phyloP scores from a whole-genome alignment of 139 green algal genomes.

The Chlamydomonas incerta region DNA sequence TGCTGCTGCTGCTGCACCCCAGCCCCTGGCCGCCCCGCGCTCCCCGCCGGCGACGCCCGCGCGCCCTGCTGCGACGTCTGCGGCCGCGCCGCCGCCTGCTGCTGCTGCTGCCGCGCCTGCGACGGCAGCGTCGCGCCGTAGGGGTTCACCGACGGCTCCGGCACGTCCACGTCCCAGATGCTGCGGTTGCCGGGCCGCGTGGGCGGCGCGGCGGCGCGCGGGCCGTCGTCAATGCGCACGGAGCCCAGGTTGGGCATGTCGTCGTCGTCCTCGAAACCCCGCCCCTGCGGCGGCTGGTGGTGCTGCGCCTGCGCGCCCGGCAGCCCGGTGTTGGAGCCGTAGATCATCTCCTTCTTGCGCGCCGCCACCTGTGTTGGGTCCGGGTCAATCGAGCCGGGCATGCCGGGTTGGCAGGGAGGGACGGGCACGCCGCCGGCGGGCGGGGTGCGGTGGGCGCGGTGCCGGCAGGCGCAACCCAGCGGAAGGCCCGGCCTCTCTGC shows the following conservation, averaged over 20 bases:
- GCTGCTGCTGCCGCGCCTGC: slow-evolving; percentile 32
- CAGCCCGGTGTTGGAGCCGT: slow-evolving; percentile 45
- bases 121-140: slow-evolving; percentile 33
- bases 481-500: no score
- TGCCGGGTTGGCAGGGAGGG: no score
- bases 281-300: background rate
- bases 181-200: background rate
- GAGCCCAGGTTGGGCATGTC: slow-evolving; percentile 56
- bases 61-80: background rate
- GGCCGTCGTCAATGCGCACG: background rate
- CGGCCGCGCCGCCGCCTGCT: background rate
- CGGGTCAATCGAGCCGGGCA: no score
- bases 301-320: slow-evolving; percentile 33
- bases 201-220: background rate
- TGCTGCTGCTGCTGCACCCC: background rate
- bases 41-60: background rate
- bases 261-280: slow-evolving; percentile 41
- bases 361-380: slow-evolving; percentile 8
- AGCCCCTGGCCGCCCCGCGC: background rate
- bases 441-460: no score
- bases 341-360: slow-evolving; percentile 40
- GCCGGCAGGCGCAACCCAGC: no score
- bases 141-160: background rate
- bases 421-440: no score
- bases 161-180: slow-evolving; percentile 39